A percentile compares a stretch with the other conserved stretches of the same genome.
Evolutionary conservation across 768 basidiomycete genomes (phyloP).

Genomic region (Hemileccinum impolitum): DNA sequence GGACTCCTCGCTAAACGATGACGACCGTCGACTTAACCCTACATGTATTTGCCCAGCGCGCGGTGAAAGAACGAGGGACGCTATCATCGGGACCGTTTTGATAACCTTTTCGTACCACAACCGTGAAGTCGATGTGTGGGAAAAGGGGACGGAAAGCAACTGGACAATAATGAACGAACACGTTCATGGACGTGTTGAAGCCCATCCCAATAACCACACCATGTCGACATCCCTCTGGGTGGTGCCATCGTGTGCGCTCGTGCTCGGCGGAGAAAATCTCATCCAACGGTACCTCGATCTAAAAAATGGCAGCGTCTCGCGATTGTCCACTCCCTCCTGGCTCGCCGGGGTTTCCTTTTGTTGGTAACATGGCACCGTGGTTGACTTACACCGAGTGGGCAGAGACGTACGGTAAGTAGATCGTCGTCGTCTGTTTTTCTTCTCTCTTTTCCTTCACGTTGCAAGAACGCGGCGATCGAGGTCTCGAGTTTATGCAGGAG

Average conservation of each 20-base stretch:
- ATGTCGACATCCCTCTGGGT: conserved; percentile 2
- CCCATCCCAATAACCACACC: background rate
- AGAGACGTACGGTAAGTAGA: conserved; percentile 28
- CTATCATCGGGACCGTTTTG: too few species aligned
- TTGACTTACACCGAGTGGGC: conserved; percentile 37
- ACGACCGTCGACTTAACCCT: too few species aligned
- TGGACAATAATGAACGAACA: too few species aligned
- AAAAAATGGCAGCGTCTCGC: background rate
- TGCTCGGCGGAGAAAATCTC: background rate
- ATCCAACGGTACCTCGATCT: background rate
- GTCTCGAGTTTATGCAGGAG: conserved; percentile 22
- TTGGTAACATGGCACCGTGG: conserved; percentile 40
- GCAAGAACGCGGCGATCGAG: background rate
- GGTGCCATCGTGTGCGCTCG: background rate
- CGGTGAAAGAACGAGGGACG: too few species aligned
- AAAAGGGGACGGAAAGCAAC: too few species aligned
- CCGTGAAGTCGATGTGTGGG: conserved; percentile 7
- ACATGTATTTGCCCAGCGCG: too few species aligned
- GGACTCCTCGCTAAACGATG: too few species aligned
- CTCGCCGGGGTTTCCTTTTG: conserved; percentile 31
- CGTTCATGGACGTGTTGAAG: background rate
- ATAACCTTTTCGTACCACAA: too few species aligned
- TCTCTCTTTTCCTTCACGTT: background rate
- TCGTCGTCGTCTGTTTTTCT: background rate
- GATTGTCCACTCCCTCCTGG: conserved; percentile 32